Base-by-base conservation (phyloP, 192 early-diverging fungal genomes). In the Nowakowskiella sp. region DNA sequence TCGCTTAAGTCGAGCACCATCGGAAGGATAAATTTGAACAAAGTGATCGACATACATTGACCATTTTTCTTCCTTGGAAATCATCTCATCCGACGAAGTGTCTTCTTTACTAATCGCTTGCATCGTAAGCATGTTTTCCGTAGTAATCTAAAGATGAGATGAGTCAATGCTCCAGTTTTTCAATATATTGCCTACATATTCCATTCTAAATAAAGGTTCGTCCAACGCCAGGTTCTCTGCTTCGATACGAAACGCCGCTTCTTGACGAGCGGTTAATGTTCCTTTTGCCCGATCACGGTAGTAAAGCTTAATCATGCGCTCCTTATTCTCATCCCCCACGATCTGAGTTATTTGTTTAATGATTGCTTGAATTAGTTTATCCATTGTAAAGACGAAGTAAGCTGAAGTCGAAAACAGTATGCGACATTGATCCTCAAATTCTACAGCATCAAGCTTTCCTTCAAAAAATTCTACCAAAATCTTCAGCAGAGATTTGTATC, bases 1-100 rank as follows among this genome's bases (percentile, higher is more conserved):
- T 3, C 61, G 68, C n/a, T 36, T 51, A 76, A 80, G 47, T 78
- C 82, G 53, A 78, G 86, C 77, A 5, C 85, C 85, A 53, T 91
- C 88, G 1, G 88, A 89, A 9, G 87, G 72, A 45, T 84, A 80
- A 25, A 92, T 82, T 55, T 90, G 79, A 64, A 93, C 89, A 62
- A 92, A 99, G 55, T 86, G 87, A 66, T 91, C 89, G 16, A 99
- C 88, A 51, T 97, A 99, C 61, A 94, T 79, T 10, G 87, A 88
- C 85, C 92, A 99, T 39, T 84, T 85, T 68, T 96, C 94, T 61
- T 96, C 91, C 16, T 83, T 78, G 1, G 87, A 85, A 24, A 92
- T 78, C 0, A 84, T 74, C 31, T 82, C 82, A 51, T 91, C 88
- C 25, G 84, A 47, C 26, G 86, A 83, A 42, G 86, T 81, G 58